These are phyloP conservation scores for Diaporthe helianthi DNA, from an alignment of 2,329 filamentous ascomycete genomes.

Conservation along the genomic window DNA sequence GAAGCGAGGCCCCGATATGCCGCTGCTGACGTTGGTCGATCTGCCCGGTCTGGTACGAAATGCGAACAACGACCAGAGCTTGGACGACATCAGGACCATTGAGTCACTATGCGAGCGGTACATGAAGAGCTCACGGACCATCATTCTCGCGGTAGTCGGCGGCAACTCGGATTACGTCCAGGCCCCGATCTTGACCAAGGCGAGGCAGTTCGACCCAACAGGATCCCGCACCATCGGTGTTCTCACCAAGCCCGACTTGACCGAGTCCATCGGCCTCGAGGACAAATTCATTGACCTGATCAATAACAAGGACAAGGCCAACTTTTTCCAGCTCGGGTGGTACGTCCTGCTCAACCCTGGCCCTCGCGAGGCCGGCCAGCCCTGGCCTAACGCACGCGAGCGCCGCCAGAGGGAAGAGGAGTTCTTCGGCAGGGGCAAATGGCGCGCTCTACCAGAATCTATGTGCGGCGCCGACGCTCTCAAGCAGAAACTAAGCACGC, in stretches of 20 bases:
- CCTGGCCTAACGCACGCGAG: slow-evolving; percentile 52
- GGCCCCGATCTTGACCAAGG: slow-evolving; percentile 58
- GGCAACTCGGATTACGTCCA: slow-evolving; percentile 63
- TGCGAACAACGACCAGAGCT: slow-evolving; percentile 59
- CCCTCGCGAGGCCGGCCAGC: slow-evolving; percentile 50
- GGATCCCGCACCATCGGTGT: slow-evolving; percentile 59
- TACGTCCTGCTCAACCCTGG: slow-evolving; percentile 59
- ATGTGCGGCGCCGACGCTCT: slow-evolving; percentile 56
- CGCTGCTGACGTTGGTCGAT: slow-evolving; percentile 67
- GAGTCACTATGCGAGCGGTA: slow-evolving; percentile 59
- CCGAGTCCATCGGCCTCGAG: slow-evolving; percentile 59
- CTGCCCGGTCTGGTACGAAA: slow-evolving; percentile 65
- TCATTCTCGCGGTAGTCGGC: slow-evolving; percentile 62
- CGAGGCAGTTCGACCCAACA: slow-evolving; percentile 56
- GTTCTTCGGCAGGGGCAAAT: slow-evolving; percentile 58
- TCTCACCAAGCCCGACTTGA: slow-evolving; percentile 60
- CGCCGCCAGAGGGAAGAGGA: slow-evolving; percentile 52
- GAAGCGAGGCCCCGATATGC: slow-evolving; percentile 64
- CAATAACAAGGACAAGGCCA: slow-evolving; percentile 56
- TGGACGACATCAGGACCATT: slow-evolving; percentile 60
- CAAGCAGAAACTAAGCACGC: slow-evolving; percentile 56
- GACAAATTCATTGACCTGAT: slow-evolving; percentile 62
- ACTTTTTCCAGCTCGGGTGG: slow-evolving; percentile 60
- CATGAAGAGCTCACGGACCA: slow-evolving; percentile 62
- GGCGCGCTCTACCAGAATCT: slow-evolving; percentile 53